These are phyloP conservation scores for Globisporangium abappressorium DNA, from an alignment of 352 stramenopile species.

Conservation along the genomic window DNA sequence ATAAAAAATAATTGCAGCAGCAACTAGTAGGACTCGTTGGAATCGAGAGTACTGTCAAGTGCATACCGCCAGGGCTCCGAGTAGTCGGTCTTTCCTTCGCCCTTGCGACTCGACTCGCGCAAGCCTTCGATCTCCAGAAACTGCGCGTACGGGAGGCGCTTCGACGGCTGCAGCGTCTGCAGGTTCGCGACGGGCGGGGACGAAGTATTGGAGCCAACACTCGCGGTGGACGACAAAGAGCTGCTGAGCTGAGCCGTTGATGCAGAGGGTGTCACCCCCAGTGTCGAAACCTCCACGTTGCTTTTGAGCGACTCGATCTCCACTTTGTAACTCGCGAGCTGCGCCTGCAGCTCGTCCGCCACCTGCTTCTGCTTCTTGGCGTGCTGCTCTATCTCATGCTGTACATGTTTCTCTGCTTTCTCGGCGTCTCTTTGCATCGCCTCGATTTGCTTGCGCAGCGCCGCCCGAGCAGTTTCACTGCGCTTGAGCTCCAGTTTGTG, in stretches of 20 bases:
- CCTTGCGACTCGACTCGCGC: slow-evolving; percentile 60
- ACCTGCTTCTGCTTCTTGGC: slow-evolving; percentile 10
- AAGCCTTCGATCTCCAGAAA: slow-evolving; percentile 79
- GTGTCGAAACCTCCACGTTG: no score
- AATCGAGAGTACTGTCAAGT: not conserved
- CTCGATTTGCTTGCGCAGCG: slow-evolving; percentile 20
- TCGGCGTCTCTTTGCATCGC: slow-evolving; percentile 18
- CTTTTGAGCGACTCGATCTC: slow-evolving; percentile 6
- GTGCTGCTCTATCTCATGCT: slow-evolving; percentile 16
- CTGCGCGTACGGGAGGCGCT: slow-evolving; percentile 73
- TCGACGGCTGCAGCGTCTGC: slow-evolving; percentile 39
- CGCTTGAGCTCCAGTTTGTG: slow-evolving; percentile 48
- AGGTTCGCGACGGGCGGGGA: slow-evolving; percentile 6
- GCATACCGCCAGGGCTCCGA: slow-evolving; percentile 31
- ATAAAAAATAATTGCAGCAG: not conserved
- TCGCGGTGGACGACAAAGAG: slow-evolving; percentile 9
- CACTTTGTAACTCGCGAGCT: slow-evolving; percentile 11
- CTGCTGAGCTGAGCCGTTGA: slow-evolving; percentile 3
- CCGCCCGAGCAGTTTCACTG: slow-evolving; percentile 16
- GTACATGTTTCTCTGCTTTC: slow-evolving; percentile 9
- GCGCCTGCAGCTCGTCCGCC: slow-evolving; percentile 12
- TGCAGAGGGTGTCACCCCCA: not conserved
- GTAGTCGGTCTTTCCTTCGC: slow-evolving; percentile 37
- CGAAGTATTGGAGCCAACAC: not conserved
- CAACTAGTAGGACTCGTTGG: not conserved